Percentiles rank a stretch among this genome's conserved stretches.
Conservation (phyloP, 176 grass and related monocot species). For the Hordeum marinum region DNA sequence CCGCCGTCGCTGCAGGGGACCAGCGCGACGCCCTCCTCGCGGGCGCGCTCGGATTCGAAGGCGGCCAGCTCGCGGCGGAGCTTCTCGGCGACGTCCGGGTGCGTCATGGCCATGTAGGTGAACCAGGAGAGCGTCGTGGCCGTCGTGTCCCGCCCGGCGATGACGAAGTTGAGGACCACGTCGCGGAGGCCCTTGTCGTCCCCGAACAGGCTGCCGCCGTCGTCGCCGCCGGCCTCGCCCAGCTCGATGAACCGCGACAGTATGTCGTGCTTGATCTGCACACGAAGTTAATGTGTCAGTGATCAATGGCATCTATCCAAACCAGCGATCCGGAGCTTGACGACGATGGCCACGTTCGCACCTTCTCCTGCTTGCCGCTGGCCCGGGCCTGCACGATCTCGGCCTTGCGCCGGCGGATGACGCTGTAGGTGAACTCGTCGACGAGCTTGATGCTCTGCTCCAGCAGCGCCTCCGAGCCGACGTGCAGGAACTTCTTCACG, state of each 20-base stretch:
- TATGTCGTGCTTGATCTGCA: conserved; percentile 87
- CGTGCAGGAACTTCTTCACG: conserved; percentile 62
- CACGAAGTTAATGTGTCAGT: background rate
- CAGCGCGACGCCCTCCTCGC: conserved; percentile 47
- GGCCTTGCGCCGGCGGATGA: conserved; percentile 69
- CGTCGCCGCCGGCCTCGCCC: conserved; percentile 38
- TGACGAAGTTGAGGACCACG: conserved; percentile 93
- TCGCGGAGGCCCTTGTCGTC: conserved; percentile 90
- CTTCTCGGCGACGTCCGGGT: conserved; percentile 64
- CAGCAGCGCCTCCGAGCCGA: conserved; percentile 76
- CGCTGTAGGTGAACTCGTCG: conserved; percentile 80
- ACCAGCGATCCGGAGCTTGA: background rate
- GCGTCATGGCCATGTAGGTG: conserved; percentile 76
- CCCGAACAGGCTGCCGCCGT: conserved; percentile 30
- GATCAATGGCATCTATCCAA: background rate
- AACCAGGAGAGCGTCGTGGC: conserved; percentile 95
- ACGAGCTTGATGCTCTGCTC: conserved; percentile 82
- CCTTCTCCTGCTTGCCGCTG: conserved; percentile 52
- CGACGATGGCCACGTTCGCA: background rate
- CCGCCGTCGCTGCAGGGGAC: conserved; percentile 8
- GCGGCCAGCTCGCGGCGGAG: conserved; percentile 57
- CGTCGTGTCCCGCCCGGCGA: conserved; percentile 86
- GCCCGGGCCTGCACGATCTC: conserved; percentile 63
- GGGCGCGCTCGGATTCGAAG: conserved; percentile 69
- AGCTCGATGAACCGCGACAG: conserved; percentile 95